Conservation (phyloP, 2,329 filamentous ascomycete species). For the Camillea tinctor region DNA sequence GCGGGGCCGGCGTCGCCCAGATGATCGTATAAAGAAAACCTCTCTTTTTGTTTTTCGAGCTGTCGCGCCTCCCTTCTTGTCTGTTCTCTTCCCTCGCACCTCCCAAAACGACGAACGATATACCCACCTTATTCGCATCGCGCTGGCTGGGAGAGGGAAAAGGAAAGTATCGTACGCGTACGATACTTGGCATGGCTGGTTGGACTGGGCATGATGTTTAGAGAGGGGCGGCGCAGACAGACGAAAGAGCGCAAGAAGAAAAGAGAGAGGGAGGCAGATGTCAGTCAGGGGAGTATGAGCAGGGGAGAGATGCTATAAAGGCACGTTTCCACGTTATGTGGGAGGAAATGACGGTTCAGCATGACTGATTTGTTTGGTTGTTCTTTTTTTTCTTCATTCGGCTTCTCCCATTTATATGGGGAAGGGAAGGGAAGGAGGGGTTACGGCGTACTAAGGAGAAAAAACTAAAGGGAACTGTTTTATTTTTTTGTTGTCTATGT, state of each 20-base stretch:
- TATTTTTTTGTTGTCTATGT: not conserved
- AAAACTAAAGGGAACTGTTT: not conserved
- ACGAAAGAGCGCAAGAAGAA: not conserved
- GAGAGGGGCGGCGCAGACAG: not conserved
- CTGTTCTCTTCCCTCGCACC: no score
- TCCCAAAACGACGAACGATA: no score
- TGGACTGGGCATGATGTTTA: not conserved
- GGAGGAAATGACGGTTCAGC: not conserved
- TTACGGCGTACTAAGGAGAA: not conserved
- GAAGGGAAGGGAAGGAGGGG: no score
- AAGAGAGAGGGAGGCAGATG: not conserved
- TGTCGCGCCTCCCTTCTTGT: no score
- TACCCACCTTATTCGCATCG: no score
- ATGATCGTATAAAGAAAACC: constrained; percentile 99
- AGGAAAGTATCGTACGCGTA: no score
- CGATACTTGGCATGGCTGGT: not conserved
- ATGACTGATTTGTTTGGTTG: not conserved
- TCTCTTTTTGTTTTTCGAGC: no score
- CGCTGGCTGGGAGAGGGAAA: no score
- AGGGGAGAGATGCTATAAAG: not conserved
- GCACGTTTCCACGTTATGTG: not conserved
- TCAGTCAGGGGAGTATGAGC: no score
- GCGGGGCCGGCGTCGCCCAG: constrained; percentile 89
- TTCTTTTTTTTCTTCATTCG: not conserved
- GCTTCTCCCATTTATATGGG: no score